Evolutionary conservation across 495 filamentous ascomycete species (phyloP).

Genomic region (Polyplosphaeria fusca): DNA sequence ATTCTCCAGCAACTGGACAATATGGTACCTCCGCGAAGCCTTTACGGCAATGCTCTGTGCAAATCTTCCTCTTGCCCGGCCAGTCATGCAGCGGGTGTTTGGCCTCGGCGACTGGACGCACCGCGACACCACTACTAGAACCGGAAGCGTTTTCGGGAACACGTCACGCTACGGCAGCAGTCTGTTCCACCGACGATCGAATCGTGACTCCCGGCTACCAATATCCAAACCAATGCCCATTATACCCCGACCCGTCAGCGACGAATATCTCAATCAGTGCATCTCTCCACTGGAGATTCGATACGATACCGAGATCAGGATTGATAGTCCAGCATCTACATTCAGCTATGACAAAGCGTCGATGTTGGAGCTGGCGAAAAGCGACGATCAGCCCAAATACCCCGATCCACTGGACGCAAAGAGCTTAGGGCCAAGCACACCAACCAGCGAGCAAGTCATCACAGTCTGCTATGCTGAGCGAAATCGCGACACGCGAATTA

Average conservation of each 20-base stretch:
- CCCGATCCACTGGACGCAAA: no score
- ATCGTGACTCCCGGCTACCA: neutral
- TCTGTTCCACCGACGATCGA: neutral
- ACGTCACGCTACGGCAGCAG: neutral
- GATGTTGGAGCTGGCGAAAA: no score
- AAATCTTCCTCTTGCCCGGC: conserved; percentile 5
- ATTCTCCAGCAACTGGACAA: neutral
- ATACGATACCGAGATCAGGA: conserved; percentile 2
- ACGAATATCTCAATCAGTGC: conserved; percentile 1
- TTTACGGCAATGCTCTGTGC: conserved; percentile 10
- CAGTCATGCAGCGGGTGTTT: neutral
- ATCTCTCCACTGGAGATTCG: conserved; percentile 3
- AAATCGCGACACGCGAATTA: no score
- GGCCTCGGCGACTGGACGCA: neutral
- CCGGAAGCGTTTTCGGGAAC: neutral
- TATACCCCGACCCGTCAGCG: conserved; percentile 3
- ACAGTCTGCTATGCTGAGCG: no score
- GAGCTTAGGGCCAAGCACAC: no score
- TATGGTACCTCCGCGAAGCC: conserved; percentile 13
- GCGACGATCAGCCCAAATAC: no score
- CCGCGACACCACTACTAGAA: no score
- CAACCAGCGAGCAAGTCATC: no score
- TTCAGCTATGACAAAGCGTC: no score
- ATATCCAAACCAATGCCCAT: neutral
- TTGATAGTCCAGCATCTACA: no score